phyloP scores from a whole-genome alignment of 2,329 filamentous ascomycete genomes.

The Fusarium sp. region DNA sequence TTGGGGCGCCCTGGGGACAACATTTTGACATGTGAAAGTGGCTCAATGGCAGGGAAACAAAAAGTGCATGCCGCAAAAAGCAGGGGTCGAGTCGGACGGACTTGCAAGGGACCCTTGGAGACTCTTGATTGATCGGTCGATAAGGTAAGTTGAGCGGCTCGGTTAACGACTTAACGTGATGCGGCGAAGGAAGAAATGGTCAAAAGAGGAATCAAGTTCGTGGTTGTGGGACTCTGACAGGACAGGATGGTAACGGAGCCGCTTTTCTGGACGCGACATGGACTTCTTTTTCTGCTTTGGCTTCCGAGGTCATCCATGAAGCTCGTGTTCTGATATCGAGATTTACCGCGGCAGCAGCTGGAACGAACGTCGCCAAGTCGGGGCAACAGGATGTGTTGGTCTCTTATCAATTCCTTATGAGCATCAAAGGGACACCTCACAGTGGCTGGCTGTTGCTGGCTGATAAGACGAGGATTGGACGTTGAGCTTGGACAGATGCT shows the following conservation, averaged over 20 bases:
- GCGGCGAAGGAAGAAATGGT: conserved; percentile 32
- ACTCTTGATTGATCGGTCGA: conserved; percentile 35
- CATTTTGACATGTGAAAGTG: conserved; percentile 53
- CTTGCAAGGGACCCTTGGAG: conserved; percentile 23
- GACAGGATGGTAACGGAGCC: conserved; percentile 24
- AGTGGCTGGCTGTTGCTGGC: not conserved
- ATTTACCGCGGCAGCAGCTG: conserved; percentile 40
- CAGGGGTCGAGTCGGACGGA: conserved; percentile 19
- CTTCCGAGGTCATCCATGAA: conserved; percentile 38
- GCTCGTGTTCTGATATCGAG: conserved; percentile 34
- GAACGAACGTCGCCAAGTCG: conserved; percentile 25
- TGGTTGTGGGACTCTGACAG: conserved; percentile 16
- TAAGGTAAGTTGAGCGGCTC: conserved; percentile 30
- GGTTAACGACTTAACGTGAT: conserved; percentile 39
- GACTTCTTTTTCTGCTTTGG: conserved; percentile 34
- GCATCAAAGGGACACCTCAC: conserved; percentile 3
- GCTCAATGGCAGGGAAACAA: conserved; percentile 40
- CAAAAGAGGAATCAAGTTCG: conserved; percentile 42
- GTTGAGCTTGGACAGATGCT: conserved; percentile 2
- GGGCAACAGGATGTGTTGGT: conserved; percentile 22
- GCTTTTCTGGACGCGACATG: conserved; percentile 40
- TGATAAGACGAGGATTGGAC: conserved; percentile 13
- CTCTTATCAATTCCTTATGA: conserved; percentile 36
- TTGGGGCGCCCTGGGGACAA: not conserved
- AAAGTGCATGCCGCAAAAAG: conserved; percentile 36